phyloP scores from a whole-genome alignment of 2,329 filamentous ascomycete species.

The Beauveria caledonica region DNA sequence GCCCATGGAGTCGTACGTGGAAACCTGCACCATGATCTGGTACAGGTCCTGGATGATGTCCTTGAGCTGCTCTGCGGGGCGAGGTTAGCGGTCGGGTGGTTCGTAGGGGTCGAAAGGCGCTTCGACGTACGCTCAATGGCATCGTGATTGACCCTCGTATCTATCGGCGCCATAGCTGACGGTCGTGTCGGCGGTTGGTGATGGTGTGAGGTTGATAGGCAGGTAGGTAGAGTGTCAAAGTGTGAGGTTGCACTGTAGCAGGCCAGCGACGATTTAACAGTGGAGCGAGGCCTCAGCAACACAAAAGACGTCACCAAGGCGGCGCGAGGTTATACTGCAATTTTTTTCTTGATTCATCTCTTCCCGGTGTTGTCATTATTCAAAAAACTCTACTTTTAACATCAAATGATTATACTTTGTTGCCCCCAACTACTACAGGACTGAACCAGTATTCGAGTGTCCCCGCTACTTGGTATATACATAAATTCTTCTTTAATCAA shows the following conservation, averaged over 20 bases:
- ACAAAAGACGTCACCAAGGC: neutral
- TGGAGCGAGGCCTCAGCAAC: neutral
- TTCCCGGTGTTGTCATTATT: neutral
- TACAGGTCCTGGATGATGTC: slow-evolving; percentile 56
- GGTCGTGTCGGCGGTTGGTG: neutral
- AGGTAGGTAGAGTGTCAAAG: neutral
- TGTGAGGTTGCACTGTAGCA: neutral
- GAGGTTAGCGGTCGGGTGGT: slow-evolving; percentile 10
- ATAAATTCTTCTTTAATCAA: slow-evolving; percentile 35
- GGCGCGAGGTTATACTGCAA: neutral
- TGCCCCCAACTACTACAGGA: neutral
- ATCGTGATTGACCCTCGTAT: slow-evolving; percentile 27
- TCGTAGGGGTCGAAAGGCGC: neutral
- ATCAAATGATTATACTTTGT: neutral
- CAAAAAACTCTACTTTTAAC: neutral
- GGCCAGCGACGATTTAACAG: neutral
- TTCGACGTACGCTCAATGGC: slow-evolving; percentile 30
- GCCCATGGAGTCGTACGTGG: slow-evolving; percentile 48
- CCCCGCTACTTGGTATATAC: neutral
- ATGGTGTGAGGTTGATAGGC: neutral
- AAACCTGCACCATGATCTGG: slow-evolving; percentile 54
- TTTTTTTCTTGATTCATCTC: neutral
- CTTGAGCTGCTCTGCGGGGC: slow-evolving; percentile 45
- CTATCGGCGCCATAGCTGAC: slow-evolving; percentile 33
- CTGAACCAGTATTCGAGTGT: neutral